Conservation (phyloP, 116 monocot genomes). For the Cymodocea nodosa region DNA sequence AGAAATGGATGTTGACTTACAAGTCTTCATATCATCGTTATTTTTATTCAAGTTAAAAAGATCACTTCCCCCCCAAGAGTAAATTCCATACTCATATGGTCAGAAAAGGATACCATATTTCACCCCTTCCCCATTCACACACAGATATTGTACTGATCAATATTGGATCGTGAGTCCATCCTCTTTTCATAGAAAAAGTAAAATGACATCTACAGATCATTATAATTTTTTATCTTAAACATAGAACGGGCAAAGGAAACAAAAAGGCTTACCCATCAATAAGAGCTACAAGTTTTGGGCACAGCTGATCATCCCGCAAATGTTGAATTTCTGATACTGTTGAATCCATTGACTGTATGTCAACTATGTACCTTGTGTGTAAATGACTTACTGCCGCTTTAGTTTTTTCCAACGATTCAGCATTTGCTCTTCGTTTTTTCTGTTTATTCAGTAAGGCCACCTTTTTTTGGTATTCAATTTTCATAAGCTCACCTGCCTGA, state of each 20-base stretch:
- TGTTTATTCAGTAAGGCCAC: slow-evolving; percentile 74
- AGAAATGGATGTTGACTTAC: too few species aligned
- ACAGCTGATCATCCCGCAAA: slow-evolving; percentile 76
- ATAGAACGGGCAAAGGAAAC: not conserved
- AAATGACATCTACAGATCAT: too few species aligned
- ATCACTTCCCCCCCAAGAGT: too few species aligned
- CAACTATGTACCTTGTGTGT: slow-evolving; percentile 92
- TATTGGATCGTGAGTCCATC: too few species aligned
- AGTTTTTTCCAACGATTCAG: slow-evolving; percentile 71
- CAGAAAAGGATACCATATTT: too few species aligned
- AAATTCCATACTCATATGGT: too few species aligned
- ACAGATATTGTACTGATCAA: too few species aligned
- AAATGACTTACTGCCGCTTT: slow-evolving; percentile 96
- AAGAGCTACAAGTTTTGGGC: slow-evolving; percentile 51
- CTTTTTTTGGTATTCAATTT: slow-evolving; percentile 94
- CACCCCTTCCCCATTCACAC: too few species aligned
- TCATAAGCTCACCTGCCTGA: slow-evolving; percentile 87
- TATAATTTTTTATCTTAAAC: not conserved
- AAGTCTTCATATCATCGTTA: too few species aligned
- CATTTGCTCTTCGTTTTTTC: slow-evolving; percentile 45
- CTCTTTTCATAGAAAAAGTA: too few species aligned
- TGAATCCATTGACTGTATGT: slow-evolving; percentile 96
- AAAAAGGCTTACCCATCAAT: slow-evolving; percentile 50
- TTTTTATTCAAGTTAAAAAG: too few species aligned
- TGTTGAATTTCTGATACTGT: slow-evolving; percentile 89